Conservation (phyloP, 345 rosid species). For the Lepidium sativum region DNA sequence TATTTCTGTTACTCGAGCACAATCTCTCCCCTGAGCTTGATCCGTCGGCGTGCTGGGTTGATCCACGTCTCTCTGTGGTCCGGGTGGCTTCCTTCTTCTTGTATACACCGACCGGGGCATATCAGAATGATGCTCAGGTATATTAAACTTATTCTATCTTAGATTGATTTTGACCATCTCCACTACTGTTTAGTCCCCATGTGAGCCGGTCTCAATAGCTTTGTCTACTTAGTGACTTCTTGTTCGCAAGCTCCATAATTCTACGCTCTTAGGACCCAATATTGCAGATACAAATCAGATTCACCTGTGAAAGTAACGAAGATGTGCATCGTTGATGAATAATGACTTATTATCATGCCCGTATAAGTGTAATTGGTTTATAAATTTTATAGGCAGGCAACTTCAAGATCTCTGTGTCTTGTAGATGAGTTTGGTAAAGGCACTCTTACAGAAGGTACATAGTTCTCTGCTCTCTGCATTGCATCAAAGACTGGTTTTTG, state of each 20-base stretch:
- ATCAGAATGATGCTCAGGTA: slow-evolving; percentile 96
- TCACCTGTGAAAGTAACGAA: slow-evolving; percentile 1
- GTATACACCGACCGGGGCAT: no score
- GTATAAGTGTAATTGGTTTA: neutral
- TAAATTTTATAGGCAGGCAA: slow-evolving; percentile 61
- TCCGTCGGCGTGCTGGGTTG: no score
- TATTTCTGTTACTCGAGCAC: no score
- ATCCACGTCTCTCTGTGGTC: no score
- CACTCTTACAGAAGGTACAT: slow-evolving; percentile 78
- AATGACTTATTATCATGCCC: neutral
- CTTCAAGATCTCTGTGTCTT: slow-evolving; percentile 80
- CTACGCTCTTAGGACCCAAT: neutral
- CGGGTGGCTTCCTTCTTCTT: no score
- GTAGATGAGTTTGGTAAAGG: slow-evolving; percentile 99
- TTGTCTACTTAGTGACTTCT: neutral
- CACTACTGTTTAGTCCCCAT: neutral
- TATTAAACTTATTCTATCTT: neutral
- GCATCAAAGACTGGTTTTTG: neutral
- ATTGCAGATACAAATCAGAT: neutral
- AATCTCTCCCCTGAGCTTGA: no score
- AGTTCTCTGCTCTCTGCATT: neutral
- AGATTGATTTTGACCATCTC: neutral
- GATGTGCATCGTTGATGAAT: neutral
- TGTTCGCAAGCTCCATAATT: neutral
- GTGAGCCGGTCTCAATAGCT: neutral